Evolutionary conservation across 441 rosid genomes (phyloP).

Genomic region (Oxalis stricta): DNA sequence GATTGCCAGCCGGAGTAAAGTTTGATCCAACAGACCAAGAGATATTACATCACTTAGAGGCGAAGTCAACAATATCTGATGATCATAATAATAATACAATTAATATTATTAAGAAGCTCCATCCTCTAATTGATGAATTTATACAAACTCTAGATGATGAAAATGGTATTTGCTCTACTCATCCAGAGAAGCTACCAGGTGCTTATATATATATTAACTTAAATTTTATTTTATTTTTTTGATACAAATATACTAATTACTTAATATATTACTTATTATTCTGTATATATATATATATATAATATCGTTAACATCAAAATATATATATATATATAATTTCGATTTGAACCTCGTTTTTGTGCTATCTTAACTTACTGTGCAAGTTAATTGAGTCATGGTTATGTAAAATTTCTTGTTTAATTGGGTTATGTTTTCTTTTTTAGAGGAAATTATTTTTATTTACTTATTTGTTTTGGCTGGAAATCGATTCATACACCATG

Average conservation of each 20-base stretch:
- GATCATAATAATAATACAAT: too few species aligned
- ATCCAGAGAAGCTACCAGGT: conserved; percentile 96
- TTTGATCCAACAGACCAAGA: conserved; percentile 93
- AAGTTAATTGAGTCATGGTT: too few species aligned
- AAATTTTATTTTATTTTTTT: neutral
- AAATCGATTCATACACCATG: too few species aligned
- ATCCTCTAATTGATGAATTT: conserved; percentile 83
- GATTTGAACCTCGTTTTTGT: too few species aligned
- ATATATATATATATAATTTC: too few species aligned
- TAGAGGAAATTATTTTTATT: too few species aligned
- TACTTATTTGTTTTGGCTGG: too few species aligned
- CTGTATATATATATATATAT: neutral
- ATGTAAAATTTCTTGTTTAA: too few species aligned
- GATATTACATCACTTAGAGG: conserved; percentile 75
- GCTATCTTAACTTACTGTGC: too few species aligned
- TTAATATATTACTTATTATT: neutral
- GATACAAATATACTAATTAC: neutral
- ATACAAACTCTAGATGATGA: conserved; percentile 79
- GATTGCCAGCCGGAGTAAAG: conserved; percentile 90
- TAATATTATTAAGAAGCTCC: too few species aligned
- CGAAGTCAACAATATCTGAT: conserved; percentile 52
- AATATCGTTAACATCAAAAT: too few species aligned
- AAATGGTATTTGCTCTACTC: conserved; percentile 90
- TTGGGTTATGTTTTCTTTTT: too few species aligned
- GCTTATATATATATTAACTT: neutral